These are phyloP conservation scores for Globisporangium okanoganense DNA, from an alignment of 352 stramenopile genomes.

Conservation along the genomic window DNA sequence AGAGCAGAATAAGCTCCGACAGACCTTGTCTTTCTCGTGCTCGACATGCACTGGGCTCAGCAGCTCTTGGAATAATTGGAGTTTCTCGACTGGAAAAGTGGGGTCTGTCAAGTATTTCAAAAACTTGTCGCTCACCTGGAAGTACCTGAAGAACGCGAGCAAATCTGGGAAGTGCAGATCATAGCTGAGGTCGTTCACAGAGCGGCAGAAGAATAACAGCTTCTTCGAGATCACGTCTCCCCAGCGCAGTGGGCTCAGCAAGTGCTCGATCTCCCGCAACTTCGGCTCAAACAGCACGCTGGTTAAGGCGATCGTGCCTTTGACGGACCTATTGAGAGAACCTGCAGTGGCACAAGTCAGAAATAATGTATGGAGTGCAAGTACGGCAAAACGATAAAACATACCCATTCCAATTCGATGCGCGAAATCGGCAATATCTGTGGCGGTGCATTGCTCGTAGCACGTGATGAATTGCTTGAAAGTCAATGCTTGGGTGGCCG, in stretches of 20 bases:
- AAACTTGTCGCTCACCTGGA: neutral
- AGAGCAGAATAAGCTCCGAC: constrained; percentile 57
- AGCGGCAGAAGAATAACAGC: constrained; percentile 27
- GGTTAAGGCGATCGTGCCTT: constrained; percentile 24
- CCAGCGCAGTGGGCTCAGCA: constrained; percentile 36
- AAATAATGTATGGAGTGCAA: neutral
- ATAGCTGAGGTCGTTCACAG: constrained; percentile 34
- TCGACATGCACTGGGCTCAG: constrained; percentile 31
- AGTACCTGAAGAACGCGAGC: constrained; percentile 16
- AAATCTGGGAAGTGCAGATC: constrained; percentile 32
- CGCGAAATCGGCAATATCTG: constrained; percentile 31
- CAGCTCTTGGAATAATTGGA: constrained; percentile 31
- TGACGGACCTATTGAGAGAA: constrained; percentile 31
- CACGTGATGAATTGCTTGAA: constrained; percentile 30
- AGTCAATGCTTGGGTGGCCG: constrained; percentile 19
- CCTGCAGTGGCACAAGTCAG: constrained; percentile 14
- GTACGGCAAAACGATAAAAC: neutral
- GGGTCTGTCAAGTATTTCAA: constrained; percentile 21
- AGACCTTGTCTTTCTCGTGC: constrained; percentile 40
- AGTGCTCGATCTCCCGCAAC: constrained; percentile 18
- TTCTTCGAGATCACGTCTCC: constrained; percentile 28
- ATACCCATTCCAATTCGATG: constrained; percentile 40
- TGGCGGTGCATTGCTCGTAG: constrained; percentile 35
- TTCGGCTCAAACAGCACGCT: constrained; percentile 26
- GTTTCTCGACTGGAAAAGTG: constrained; percentile 20